phyloP scores from a whole-genome alignment of 768 basidiomycete species.

The Boletus rubropictus region DNA sequence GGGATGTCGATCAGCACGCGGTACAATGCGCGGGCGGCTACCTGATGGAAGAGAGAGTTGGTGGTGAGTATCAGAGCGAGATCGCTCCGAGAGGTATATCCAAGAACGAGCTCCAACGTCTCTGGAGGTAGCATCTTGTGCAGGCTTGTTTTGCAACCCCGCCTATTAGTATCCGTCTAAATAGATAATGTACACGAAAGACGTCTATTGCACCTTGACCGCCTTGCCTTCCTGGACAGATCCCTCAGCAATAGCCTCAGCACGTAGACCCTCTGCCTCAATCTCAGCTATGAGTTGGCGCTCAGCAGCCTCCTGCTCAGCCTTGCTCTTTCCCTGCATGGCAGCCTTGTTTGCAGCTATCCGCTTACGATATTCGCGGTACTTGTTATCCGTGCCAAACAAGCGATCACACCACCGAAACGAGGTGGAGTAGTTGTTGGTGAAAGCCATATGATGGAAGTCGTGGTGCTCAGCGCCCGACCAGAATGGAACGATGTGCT shows the following conservation, averaged over 20 bases:
- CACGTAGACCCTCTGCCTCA: constrained; percentile 65
- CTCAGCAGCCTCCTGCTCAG: constrained; percentile 52
- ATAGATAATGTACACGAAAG: background rate
- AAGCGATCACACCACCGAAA: constrained; percentile 92
- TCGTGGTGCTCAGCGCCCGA: constrained; percentile 96
- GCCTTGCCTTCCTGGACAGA: constrained; percentile 19
- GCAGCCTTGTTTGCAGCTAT: constrained; percentile 55
- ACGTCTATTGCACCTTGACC: constrained; percentile 25
- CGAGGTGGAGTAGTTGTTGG: constrained; percentile 88
- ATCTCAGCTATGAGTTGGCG: constrained; percentile 60
- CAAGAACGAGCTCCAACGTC: constrained; percentile 31
- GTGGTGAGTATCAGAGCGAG: constrained; percentile 23
- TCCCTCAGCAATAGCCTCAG: constrained; percentile 53
- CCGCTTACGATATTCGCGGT: constrained; percentile 69
- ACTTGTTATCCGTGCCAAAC: constrained; percentile 89
- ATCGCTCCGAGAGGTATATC: constrained; percentile 21
- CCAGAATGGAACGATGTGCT: constrained; percentile 93
- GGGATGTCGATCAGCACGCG: constrained; percentile 33
- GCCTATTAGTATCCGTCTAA: constrained; percentile 8
- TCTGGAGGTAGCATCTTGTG: constrained; percentile 31
- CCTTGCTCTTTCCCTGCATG: constrained; percentile 48
- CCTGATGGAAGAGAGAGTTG: constrained; percentile 23
- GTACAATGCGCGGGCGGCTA: constrained; percentile 33
- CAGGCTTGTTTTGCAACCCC: too few relatives aligned
- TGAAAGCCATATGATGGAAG: constrained; percentile 97